Base-by-base conservation (phyloP, 805 yeast species). In the Citeromyces matritensis region DNA sequence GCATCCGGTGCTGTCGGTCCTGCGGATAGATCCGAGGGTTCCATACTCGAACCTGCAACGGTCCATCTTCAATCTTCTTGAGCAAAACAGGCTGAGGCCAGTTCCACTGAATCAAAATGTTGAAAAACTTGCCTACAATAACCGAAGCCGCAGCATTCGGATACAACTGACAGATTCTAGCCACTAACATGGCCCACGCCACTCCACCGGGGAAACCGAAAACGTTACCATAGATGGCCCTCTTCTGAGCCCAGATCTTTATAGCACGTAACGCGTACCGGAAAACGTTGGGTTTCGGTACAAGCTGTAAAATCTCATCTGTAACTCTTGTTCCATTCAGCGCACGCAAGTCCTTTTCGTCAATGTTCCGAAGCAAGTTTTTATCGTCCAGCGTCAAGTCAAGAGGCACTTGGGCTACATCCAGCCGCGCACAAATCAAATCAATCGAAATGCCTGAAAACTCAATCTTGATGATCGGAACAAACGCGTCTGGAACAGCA, bases 161-260 rank as follows among this genome's bases (percentile, higher is more conserved):
- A 49, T 88, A 91, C 31, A 91, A 57, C 51, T 91, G 98, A 53
- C 98, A 91, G 19, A 91, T 84, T 44, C 98, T 66, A 2, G 97
- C 98, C n/a, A 86, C 96, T 26, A 91, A 54, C 96, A 91, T 91
- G 1, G 98, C 98, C 98, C 98, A 91, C 1, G 98, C 98, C 30
- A 91, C 98, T 53, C 98, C 98, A 46, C 98, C 98, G 1, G 97
- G 98, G 55, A 88, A 91, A 0, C 98, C 98, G 65, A 79, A 83
- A 29, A 91, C 79, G 48, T 91, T 91, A 5, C 83, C 96, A 55
- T 91, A 91, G 10, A 91, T 71, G 0, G 95, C 97, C 31, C 97
- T 66, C 45, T 85, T 72, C 48, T 85, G 88, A 0, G 98, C 98
- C 98, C 98, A 91, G 45, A 91, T 63, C 53, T 91, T 91, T 39